phyloP scores from a whole-genome alignment of 75 land plant genomes.

The Pinus albicaulis region DNA sequence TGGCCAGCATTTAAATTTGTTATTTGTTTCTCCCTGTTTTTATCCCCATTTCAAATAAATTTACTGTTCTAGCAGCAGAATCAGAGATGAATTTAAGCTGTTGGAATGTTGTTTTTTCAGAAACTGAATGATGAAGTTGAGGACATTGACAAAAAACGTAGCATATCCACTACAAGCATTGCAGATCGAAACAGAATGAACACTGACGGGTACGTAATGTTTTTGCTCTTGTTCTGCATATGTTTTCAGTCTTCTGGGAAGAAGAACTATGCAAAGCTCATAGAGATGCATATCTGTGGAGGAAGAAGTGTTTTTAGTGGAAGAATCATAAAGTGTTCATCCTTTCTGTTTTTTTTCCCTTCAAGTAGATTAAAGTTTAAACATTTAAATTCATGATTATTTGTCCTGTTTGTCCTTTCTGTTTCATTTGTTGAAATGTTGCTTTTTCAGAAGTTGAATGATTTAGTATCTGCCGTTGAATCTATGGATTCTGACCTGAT shows the following conservation, averaged over 20 bases:
- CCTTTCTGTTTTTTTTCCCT: neutral
- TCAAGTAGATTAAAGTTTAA: neutral
- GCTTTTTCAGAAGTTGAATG: neutral
- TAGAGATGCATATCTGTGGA: neutral
- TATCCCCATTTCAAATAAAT: slow-evolving; percentile 1
- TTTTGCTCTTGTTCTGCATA: neutral
- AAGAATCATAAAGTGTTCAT: neutral
- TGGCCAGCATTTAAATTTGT: neutral
- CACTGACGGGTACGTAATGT: neutral
- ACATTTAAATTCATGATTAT: neutral
- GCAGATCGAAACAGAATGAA: neutral
- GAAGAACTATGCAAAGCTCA: neutral
- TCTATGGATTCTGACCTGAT: neutral
- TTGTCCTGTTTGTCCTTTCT: neutral
- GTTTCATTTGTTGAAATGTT: neutral
- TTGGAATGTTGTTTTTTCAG: slow-evolving; percentile 31
- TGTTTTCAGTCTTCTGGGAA: neutral
- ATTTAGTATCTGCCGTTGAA: neutral
- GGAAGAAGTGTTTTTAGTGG: neutral
- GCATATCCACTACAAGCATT: neutral
- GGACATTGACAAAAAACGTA: neutral
- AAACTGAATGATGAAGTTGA: slow-evolving; percentile 58
- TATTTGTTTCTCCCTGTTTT: neutral
- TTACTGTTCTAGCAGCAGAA: neutral
- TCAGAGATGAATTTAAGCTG: neutral